Evolutionary conservation across 257 asterid genomes (phyloP), one percentile per base, ranked within the genome.

Genomic region (Lycium ferocissimum): DNA sequence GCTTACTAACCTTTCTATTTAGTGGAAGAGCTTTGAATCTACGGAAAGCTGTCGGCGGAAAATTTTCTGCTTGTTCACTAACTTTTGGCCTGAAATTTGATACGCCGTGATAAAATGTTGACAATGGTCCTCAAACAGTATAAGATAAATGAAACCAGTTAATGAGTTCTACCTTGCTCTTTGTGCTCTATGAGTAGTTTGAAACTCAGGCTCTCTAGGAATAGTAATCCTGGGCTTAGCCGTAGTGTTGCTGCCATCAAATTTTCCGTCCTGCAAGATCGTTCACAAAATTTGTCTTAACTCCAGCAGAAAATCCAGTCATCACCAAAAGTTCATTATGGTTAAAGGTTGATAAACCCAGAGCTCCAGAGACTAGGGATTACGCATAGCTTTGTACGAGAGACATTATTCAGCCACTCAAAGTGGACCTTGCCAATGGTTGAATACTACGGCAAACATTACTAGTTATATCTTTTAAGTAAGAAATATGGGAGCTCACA

Each of bases 21-120:
- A 96, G 86, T 40, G 99, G 99, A 87, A 91, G 98, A 86, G 98
- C 98, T 89, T 90, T 96, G 90, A 96, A 96, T 92, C 90, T 89
- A 65, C 90, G 92, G 84, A 91, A 79, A 82, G 91, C 83, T 84
- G 95, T 86, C 37, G 89, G 81, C 51, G 88, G 81, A 67, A 53
- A 87, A 40, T 86, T 89, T 84, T 90, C 94, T 79, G 86, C 51
- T 83, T 92, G 94, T 84, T 88, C 89, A 87, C 56, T 87, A 85
- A 86, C 85, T 88, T 89, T 94, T 85, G 91, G 87, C 90, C 98
- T 96, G 95, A 86, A 85, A 86, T 18, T 26, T 45, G 86, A 84
- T 87, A 63, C 80, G 81, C 15, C 67, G 51, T 73, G 69, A 20
- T 56, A 51, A 17, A 15, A 63, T 51, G 76, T 59, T 58, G 78